phyloP scores from a whole-genome alignment of 2,329 filamentous ascomycete genomes.

The Harringtonia lauricola region DNA sequence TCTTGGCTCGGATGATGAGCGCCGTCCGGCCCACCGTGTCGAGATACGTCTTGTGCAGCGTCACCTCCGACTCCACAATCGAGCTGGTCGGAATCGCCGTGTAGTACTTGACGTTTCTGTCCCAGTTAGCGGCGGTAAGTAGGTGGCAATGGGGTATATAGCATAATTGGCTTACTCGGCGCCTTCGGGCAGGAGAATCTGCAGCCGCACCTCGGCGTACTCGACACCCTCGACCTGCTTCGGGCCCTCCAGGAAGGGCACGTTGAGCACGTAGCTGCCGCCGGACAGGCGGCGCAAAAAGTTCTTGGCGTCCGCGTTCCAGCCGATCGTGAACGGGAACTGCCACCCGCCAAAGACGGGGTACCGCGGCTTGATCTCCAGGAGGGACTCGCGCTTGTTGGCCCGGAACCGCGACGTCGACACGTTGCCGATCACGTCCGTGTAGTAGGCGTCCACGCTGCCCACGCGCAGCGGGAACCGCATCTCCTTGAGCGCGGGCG shows the following conservation, averaged over 20 bases:
- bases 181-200: conserved; percentile 83
- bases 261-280: conserved; percentile 73
- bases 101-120: conserved; percentile 67
- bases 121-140: conserved; percentile 28
- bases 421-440: conserved; percentile 92
- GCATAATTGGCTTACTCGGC: conserved; percentile 53
- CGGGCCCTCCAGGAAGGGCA: conserved; percentile 88
- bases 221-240: conserved; percentile 76
- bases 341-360: conserved; percentile 98
- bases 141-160: neutral
- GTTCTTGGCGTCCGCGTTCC: conserved; percentile 75
- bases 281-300: conserved; percentile 59
- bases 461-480: conserved; percentile 70
- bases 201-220: conserved; percentile 70
- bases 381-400: conserved; percentile 63
- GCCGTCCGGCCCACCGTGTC: conserved; percentile 84
- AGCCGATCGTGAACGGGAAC: conserved; percentile 92
- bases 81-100: conserved; percentile 57
- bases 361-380: conserved; percentile 89
- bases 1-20: conserved; percentile 68
- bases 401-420: conserved; percentile 83
- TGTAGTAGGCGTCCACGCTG: conserved; percentile 83
- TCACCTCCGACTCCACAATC: conserved; percentile 46
- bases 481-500: conserved; percentile 70
- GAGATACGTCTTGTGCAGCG: conserved; percentile 78